phyloP scores from a whole-genome alignment of 2,329 filamentous ascomycete species.

The Diaporthe destruens region DNA sequence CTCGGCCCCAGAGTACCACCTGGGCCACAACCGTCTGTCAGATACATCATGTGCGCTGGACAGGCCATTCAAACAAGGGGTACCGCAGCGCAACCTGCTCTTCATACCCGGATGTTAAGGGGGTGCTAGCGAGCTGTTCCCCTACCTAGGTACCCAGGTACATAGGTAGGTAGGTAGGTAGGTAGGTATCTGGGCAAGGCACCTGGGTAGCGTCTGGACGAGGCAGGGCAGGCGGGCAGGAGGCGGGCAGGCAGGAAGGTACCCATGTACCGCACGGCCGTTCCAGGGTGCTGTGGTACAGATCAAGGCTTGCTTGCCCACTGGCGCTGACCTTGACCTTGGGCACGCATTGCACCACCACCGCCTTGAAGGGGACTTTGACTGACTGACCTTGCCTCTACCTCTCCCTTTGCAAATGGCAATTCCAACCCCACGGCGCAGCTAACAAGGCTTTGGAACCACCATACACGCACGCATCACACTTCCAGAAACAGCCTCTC shows the following conservation, averaged over 20 bases:
- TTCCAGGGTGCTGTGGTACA: conserved; percentile 2
- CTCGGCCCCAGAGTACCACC: conserved; percentile 9
- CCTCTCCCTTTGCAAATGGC: conserved; percentile 37
- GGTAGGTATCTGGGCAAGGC: too few species aligned
- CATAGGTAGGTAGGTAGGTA: too few species aligned
- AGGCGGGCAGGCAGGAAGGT: background rate
- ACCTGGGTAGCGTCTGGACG: too few species aligned
- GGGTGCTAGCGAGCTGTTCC: background rate
- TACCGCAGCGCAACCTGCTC: background rate
- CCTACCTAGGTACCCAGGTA: too few species aligned
- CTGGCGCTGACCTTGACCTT: conserved; percentile 18
- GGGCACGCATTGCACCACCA: conserved; percentile 33
- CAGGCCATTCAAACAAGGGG: background rate
- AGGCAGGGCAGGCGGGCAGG: too few species aligned
- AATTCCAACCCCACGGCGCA: conserved; percentile 36
- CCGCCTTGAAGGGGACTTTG: conserved; percentile 21
- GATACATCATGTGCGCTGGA: background rate
- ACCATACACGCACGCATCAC: conserved; percentile 29
- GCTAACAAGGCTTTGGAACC: conserved; percentile 36
- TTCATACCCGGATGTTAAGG: background rate
- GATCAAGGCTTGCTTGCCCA: background rate
- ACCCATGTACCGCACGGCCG: background rate
- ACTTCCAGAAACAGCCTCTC: conserved; percentile 34
- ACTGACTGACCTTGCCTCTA: conserved; percentile 23
- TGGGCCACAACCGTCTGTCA: background rate